These are phyloP conservation scores for Coelastrella sp. DNA, from an alignment of 139 green algal species.

Conservation along the genomic window DNA sequence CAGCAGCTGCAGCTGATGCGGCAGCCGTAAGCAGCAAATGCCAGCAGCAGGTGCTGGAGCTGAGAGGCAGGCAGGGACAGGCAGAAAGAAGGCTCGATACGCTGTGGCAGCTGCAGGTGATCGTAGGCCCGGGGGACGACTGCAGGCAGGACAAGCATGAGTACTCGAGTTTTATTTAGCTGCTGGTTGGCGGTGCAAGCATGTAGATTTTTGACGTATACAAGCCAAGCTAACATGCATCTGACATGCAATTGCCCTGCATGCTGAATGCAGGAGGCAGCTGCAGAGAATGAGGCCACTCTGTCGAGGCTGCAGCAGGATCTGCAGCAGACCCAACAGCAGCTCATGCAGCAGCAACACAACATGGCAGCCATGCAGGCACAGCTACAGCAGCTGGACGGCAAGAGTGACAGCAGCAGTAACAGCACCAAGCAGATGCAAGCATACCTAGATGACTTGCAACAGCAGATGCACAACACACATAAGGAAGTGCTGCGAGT, in stretches of 20 bases:
- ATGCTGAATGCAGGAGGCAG: conserved; percentile 8
- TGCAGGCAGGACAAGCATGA: background rate
- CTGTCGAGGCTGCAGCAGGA: background rate
- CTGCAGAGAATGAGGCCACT: background rate
- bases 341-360: conserved; percentile 41
- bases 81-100: conserved; percentile 39
- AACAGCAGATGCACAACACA: background rate
- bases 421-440: background rate
- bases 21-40: background rate
- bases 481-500: background rate
- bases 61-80: conserved; percentile 36
- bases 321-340: conserved; percentile 29
- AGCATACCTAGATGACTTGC: background rate
- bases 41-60: conserved; percentile 36
- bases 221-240: too few species aligned
- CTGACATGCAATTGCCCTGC: too few species aligned
- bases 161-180: too few species aligned
- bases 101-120: conserved; percentile 44
- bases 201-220: too few species aligned
- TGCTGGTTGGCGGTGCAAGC: too few species aligned
- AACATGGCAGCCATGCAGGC: background rate
- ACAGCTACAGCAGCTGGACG: background rate
- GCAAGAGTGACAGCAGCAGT: background rate
- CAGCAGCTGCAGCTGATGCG: conserved; percentile 15
- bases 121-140: background rate